These are phyloP conservation scores for Trichoderma koningii DNA, from an alignment of 2,329 filamentous ascomycete species.

Conservation along the genomic window DNA sequence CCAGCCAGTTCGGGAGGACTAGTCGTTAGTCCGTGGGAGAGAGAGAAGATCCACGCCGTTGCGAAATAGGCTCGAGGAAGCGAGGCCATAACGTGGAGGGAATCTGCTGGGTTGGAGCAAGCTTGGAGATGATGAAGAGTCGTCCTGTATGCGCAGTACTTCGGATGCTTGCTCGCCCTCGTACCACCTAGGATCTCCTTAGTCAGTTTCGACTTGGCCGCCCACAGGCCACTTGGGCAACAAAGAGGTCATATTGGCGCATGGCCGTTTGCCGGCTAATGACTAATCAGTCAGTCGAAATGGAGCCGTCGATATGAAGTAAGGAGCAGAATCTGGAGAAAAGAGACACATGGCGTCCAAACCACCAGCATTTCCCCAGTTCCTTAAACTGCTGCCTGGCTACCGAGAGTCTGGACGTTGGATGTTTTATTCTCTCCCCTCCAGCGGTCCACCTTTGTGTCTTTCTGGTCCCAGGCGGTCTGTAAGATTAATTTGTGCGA, in stretches of 20 bases:
- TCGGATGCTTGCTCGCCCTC: not conserved
- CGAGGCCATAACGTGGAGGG: not conserved
- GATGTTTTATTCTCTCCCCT: not conserved
- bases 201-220: slow-evolving; percentile 11
- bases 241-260: not conserved
- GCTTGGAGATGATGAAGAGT: not conserved
- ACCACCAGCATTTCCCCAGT: slow-evolving; percentile 13
- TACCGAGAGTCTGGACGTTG: slow-evolving; percentile 17
- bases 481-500: too few relatives aligned
- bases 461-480: not conserved
- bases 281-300: not conserved
- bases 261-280: not conserved
- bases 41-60: not conserved
- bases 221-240: not conserved
- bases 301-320: slow-evolving; percentile 3
- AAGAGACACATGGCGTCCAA: slow-evolving; percentile 20
- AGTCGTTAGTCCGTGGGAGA: not conserved
- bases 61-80: not conserved
- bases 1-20: not conserved
- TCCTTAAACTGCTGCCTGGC: slow-evolving; percentile 24
- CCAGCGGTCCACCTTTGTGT: not conserved
- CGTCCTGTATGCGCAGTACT: not conserved
- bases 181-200: not conserved
- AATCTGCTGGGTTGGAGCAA: not conserved
- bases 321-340: slow-evolving; percentile 22